Evolutionary conservation across 345 rosid genomes (phyloP).

Genomic region (Fremontodendron californicum): DNA sequence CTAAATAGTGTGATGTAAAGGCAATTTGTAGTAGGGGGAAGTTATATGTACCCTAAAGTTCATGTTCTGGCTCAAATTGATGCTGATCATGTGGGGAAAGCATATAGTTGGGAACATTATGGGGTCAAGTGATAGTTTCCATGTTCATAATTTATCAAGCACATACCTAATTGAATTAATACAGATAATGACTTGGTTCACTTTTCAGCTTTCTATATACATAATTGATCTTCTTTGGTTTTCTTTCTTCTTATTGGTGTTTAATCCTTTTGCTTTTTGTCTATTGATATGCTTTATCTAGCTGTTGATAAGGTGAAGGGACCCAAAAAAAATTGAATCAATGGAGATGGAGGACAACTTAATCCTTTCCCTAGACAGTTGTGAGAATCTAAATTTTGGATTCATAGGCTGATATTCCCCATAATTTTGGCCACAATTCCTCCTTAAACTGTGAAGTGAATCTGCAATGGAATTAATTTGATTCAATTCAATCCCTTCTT

Average conservation of each 20-base stretch:
- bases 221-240: neutral
- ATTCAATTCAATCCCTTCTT: neutral
- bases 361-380: neutral
- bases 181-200: conserved; percentile 17
- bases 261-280: neutral
- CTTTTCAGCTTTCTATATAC: neutral
- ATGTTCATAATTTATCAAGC: conserved; percentile 17
- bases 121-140: conserved; percentile 20
- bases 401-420: neutral
- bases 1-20: neutral
- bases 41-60: neutral
- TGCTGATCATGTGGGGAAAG: conserved; percentile 24
- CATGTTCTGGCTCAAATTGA: conserved; percentile 22
- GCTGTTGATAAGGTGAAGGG: neutral
- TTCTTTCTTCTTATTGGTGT: neutral
- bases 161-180: conserved; percentile 23
- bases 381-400: conserved; percentile 3
- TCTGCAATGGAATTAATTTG: neutral
- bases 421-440: neutral
- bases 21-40: neutral
- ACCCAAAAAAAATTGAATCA: neutral
- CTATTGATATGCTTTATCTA: neutral
- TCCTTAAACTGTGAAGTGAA: neutral
- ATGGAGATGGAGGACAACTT: neutral
- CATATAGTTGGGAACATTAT: conserved; percentile 22